These are phyloP conservation scores for Barnettozyma californica DNA, from an alignment of 805 yeast genomes.

Conservation along the genomic window DNA sequence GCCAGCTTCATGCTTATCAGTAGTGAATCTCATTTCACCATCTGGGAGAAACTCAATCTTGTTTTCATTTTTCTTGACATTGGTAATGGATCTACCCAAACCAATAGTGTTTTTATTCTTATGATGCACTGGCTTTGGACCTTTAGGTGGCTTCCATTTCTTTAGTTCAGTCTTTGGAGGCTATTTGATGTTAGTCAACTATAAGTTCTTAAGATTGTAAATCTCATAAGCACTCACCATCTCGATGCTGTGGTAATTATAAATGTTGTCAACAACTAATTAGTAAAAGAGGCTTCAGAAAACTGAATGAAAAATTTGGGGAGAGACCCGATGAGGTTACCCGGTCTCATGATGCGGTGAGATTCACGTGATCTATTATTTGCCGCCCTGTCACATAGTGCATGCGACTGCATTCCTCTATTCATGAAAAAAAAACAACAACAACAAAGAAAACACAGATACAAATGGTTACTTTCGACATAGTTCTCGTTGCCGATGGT, in stretches of 20 bases:
- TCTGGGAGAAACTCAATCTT: conserved; percentile 69
- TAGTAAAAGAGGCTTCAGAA: neutral
- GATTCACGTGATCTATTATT: conserved; percentile 1
- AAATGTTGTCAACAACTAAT: neutral
- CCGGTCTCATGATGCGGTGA: conserved; percentile 1
- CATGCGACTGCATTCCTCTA: neutral
- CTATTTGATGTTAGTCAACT: conserved; percentile 9
- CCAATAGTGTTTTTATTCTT: conserved; percentile 82
- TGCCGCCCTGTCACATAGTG: no score
- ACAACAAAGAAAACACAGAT: no score
- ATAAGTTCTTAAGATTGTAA: no score
- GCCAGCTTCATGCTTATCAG: conserved; percentile 73
- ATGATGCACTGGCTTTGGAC: conserved; percentile 85
- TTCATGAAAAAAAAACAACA: no score
- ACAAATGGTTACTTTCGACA: neutral
- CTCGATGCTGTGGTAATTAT: neutral
- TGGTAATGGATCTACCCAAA: conserved; percentile 76
- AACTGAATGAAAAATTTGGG: conserved; percentile 1
- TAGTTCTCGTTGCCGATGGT: neutral
- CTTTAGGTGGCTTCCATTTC: conserved; percentile 86
- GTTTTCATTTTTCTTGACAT: conserved; percentile 66
- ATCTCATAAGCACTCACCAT: conserved; percentile 4
- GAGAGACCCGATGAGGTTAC: conserved; percentile 13
- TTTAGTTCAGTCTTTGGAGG: conserved; percentile 46
- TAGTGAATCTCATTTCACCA: conserved; percentile 86